Evolutionary conservation across 2,329 filamentous ascomycete species (phyloP).

Genomic region (Xylariaceae sp.): DNA sequence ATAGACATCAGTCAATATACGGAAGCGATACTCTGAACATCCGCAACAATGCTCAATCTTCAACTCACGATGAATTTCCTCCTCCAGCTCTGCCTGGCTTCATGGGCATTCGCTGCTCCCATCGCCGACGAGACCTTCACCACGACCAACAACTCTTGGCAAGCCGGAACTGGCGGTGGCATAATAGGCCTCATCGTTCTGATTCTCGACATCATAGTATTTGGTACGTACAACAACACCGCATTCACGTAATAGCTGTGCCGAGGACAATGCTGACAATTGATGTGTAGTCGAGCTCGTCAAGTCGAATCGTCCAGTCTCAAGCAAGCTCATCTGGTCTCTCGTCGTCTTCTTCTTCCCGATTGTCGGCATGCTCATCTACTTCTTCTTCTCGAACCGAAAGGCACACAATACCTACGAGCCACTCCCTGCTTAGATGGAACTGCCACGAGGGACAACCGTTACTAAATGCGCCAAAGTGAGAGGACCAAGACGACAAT

Average conservation of each 20-base stretch:
- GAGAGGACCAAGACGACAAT: no score
- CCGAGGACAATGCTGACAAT: background rate
- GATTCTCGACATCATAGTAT: slow-evolving; percentile 59
- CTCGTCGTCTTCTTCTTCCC: slow-evolving; percentile 63
- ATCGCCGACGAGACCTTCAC: slow-evolving; percentile 35
- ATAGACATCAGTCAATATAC: background rate
- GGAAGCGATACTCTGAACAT: background rate
- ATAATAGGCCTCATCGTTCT: slow-evolving; percentile 59
- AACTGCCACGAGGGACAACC: no score
- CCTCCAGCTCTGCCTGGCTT: slow-evolving; percentile 50
- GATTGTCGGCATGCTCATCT: slow-evolving; percentile 57
- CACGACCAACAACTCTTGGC: slow-evolving; percentile 42
- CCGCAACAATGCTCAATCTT: slow-evolving; percentile 22
- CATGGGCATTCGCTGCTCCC: slow-evolving; percentile 47
- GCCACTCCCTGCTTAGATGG: slow-evolving; percentile 5
- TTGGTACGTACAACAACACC: slow-evolving; percentile 47
- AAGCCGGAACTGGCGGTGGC: slow-evolving; percentile 59
- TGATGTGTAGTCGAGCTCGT: slow-evolving; percentile 54
- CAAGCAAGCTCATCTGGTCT: slow-evolving; percentile 59
- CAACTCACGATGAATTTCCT: slow-evolving; percentile 36
- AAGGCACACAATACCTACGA: slow-evolving; percentile 43
- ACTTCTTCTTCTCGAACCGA: slow-evolving; percentile 62
- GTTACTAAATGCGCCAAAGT: no score
- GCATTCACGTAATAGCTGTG: background rate
- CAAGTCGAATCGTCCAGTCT: slow-evolving; percentile 56